Base-by-base conservation (phyloP, 257 asterid species). In the Capsicum rhomboideum region DNA sequence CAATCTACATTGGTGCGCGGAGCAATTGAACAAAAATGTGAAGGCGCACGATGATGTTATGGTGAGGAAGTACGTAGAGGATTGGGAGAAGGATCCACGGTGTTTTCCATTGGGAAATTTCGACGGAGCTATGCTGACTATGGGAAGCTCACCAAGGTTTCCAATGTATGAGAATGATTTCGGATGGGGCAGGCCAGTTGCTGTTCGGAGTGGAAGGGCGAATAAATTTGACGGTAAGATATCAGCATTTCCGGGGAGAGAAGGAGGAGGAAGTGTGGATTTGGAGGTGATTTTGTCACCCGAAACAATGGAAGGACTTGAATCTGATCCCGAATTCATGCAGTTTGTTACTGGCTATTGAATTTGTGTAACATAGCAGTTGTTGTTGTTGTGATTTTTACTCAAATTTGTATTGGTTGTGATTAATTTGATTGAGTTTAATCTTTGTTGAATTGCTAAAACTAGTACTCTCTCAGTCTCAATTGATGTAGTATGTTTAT, bases 221-320 rank as follows among this genome's bases (percentile, higher is more conserved):
- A 91, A 91, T 12, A 90, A 91, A 50, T 91, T 91, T 44, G 93
- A 91, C 53, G 93, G 93, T 16, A 91, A 89, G 89, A 91, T 89
- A 52, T 89, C 93, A 3, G 93, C 92, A 0, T 89, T 89, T 31
- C 93, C 92, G n/a, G 90, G 90, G 0, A 77, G 90, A 12, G 92
- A 83, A 4, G 93, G 91, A 13, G 56, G 53, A 10, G 94, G 92
- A 61, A 86, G 11, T 13, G 91, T 89, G 7, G 92, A 90, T 85
- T 86, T 91, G 80, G 92, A 91, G 61, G 94, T 91, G 29, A 85
- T 91, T 61, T 85, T 90, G 80, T 85, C 88, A 5, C 91, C 91
- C 17, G 90, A 86, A 26, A 91, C 91, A 16, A 90, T 91, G 91
- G 83, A 86, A 52, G 85, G 82, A 3, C 13, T 90, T 0, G 66